These are phyloP conservation scores for Hamigera avellanea DNA, from an alignment of 495 filamentous ascomycete species.

Conservation along the genomic window DNA sequence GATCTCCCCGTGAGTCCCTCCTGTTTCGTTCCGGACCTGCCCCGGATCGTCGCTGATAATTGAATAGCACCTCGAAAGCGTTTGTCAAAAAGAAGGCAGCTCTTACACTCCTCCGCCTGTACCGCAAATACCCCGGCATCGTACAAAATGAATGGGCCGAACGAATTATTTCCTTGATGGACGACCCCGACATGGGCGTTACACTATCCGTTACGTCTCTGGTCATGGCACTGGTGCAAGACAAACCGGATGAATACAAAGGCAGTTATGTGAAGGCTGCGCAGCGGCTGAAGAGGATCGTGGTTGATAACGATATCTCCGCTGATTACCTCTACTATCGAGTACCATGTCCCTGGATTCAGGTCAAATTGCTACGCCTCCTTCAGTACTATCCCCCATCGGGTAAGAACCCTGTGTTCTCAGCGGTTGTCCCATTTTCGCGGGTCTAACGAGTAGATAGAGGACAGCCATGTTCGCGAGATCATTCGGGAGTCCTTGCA, in stretches of 20 bases:
- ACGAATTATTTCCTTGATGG: conserved; percentile 95
- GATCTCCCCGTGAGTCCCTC: conserved; percentile 75
- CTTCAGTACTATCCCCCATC: conserved; percentile 96
- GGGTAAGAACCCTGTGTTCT: conserved; percentile 40
- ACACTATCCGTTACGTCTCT: conserved; percentile 91
- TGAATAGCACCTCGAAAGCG: conserved; percentile 76
- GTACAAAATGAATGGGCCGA: conserved; percentile 96
- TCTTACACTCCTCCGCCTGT: conserved; percentile 86
- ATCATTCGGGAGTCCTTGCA: conserved; percentile 88
- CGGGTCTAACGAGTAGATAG: conserved; percentile 28
- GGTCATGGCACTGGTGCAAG: conserved; percentile 91
- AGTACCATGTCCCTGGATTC: conserved; percentile 96
- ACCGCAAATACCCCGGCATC: conserved; percentile 86
- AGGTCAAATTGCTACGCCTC: conserved; percentile 83
- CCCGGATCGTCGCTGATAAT: conserved; percentile 6
- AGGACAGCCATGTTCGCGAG: conserved; percentile 82
- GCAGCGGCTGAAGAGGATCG: conserved; percentile 71
- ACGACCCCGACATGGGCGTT: conserved; percentile 90
- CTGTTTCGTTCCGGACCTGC: neutral
- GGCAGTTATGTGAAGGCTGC: conserved; percentile 91
- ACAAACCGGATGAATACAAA: conserved; percentile 86
- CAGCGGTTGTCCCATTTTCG: neutral
- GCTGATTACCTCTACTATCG: conserved; percentile 96
- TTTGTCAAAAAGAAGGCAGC: conserved; percentile 99
- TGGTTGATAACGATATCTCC: conserved; percentile 79